phyloP scores from a whole-genome alignment of 2,329 filamentous ascomycete genomes.

The Hypoxylon sp. region DNA sequence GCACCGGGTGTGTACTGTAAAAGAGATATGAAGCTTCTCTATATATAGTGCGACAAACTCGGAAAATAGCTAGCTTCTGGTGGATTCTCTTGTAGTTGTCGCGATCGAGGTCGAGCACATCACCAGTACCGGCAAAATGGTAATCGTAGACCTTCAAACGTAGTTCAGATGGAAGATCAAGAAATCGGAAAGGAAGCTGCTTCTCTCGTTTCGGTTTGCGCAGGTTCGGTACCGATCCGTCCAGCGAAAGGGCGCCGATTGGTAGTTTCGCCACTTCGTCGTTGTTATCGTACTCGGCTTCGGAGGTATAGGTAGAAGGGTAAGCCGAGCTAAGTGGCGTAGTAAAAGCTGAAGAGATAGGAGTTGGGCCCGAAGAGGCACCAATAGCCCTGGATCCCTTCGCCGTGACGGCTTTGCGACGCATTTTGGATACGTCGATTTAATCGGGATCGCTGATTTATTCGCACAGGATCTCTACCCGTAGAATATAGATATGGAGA shows the following conservation, averaged over 20 bases:
- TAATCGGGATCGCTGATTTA: slow-evolving; percentile 10
- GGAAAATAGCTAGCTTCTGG: slow-evolving; percentile 71
- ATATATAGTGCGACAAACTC: slow-evolving; percentile 73
- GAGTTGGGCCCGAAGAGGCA: slow-evolving; percentile 49
- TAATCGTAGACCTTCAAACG: slow-evolving; percentile 77
- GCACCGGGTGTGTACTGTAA: slow-evolving; percentile 74
- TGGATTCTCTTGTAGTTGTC: slow-evolving; percentile 74
- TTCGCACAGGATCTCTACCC: not conserved
- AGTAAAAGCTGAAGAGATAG: slow-evolving; percentile 53
- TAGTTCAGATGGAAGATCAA: slow-evolving; percentile 77
- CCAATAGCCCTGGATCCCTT: slow-evolving; percentile 55
- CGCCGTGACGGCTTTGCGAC: slow-evolving; percentile 48
- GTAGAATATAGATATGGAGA: slow-evolving; percentile 6
- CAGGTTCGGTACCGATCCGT: slow-evolving; percentile 50
- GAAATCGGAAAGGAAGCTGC: slow-evolving; percentile 71
- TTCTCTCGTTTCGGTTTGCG: slow-evolving; percentile 54
- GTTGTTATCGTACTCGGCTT: slow-evolving; percentile 57
- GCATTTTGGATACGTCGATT: slow-evolving; percentile 44
- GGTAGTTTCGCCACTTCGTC: slow-evolving; percentile 59
- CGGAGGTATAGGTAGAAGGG: slow-evolving; percentile 57
- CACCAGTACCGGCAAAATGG: slow-evolving; percentile 68
- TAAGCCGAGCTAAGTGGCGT: slow-evolving; percentile 58
- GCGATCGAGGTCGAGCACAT: slow-evolving; percentile 76
- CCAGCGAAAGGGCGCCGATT: slow-evolving; percentile 62
- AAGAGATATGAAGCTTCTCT: slow-evolving; percentile 75